Base-by-base conservation (phyloP, 306 rosid genomes). In the Neltuma alba region DNA sequence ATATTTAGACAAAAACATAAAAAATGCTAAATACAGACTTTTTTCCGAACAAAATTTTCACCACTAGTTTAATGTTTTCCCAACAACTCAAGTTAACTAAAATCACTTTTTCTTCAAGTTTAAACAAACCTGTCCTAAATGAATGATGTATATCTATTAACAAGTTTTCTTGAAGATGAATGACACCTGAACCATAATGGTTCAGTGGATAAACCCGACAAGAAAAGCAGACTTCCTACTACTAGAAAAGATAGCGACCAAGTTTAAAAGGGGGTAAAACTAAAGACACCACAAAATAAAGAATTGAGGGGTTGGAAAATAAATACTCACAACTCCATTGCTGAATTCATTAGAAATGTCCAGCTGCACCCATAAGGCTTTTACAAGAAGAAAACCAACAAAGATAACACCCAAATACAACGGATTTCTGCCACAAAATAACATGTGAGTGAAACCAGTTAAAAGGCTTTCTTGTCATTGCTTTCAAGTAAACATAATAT, bases 301-400 rank as follows among this genome's bases (percentile, higher is more conserved):
- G 65, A 65, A 79, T 40, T 58, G 42, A 74, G 60, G 37, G 15
- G n/a, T 50, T 70, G 54, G 72, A 63, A 41, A 76, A 76, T 15
- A 65, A 76, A 83, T 77, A 92, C 98, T 92, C 83, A 94, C 98
- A 70, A 84, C 85, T 57, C 98, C 97, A 72, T 88, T 27, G 78
- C 88, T 89, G 78, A 94, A 94, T 84, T 87, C 92, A 33, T 85
- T 81, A 21, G 83, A 27, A 30, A 91, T 36, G 75, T 92, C 97
- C 69, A 94, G 87, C 86, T 92, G 97, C 73, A 85, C 92, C 96
- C 97, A 94, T 16, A 94, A 70, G 84, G 98, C 93, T 88, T 90
- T 89, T 45, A 72, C 1, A 20, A 94, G 91, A 71, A 94, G 87
- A 81, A 71, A 94, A 52, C 73, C 92, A 55, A 93, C 74, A 76